Evolutionary conservation across 345 rosid species (phyloP).

Genomic region (Murraya paniculata): DNA sequence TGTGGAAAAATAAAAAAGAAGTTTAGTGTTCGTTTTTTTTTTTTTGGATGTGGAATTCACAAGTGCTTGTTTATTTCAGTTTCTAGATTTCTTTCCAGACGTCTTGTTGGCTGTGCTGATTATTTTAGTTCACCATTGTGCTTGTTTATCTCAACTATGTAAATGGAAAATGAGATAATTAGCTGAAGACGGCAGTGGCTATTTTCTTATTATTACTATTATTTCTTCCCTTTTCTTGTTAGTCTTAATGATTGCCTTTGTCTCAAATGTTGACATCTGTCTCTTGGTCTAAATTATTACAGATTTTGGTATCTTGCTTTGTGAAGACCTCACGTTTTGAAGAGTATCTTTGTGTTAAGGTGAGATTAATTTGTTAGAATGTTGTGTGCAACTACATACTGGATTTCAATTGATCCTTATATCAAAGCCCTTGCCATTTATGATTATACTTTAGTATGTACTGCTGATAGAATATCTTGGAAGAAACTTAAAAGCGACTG

Average conservation of each 20-base stretch:
- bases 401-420: background rate
- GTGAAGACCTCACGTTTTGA: constrained; percentile 86
- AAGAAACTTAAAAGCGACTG: background rate
- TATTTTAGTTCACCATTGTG: background rate
- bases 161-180: background rate
- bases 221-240: background rate
- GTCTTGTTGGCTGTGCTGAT: background rate
- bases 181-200: background rate
- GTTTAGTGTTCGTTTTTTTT: background rate
- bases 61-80: background rate
- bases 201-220: background rate
- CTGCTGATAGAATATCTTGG: background rate
- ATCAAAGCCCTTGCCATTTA: background rate
- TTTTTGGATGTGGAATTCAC: background rate
- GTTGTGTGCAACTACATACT: constrained; percentile 11
- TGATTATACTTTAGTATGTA: background rate
- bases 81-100: background rate
- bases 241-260: background rate
- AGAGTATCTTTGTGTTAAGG: constrained; percentile 89
- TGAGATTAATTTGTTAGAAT: constrained; percentile 19
- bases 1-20: background rate
- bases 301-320: constrained; percentile 89
- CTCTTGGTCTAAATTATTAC: constrained; percentile 28
- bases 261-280: constrained; percentile 14
- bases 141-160: background rate